phyloP scores from a whole-genome alignment of 768 basidiomycete genomes.

The Trametes cingulata region DNA sequence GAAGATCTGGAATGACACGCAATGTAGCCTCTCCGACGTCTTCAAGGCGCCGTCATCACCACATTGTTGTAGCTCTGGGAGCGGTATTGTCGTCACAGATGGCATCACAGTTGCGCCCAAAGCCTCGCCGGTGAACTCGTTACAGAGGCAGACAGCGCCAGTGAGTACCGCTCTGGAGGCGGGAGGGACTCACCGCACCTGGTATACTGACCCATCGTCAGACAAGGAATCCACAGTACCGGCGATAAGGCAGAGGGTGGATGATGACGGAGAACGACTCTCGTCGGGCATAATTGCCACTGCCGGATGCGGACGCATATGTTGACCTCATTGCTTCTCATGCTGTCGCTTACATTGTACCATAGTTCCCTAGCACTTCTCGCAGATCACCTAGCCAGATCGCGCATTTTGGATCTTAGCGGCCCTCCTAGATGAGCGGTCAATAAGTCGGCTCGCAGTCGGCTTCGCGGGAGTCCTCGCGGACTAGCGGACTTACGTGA shows the following conservation, averaged over 20 bases:
- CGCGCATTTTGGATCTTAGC: slow-evolving; percentile 23
- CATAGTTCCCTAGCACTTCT: slow-evolving; percentile 8
- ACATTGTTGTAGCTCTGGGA: not conserved
- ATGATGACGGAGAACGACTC: not conserved
- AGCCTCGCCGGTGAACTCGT: no score
- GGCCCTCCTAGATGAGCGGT: slow-evolving; percentile 22
- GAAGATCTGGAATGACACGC: slow-evolving; percentile 46
- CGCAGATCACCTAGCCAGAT: slow-evolving; percentile 19
- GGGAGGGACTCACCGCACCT: no score
- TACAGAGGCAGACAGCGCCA: not conserved
- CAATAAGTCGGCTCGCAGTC: slow-evolving; percentile 1
- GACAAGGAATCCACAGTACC: not conserved
- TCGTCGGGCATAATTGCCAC: not conserved
- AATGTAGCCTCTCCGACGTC: slow-evolving; percentile 34
- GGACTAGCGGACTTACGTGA: slow-evolving; percentile 40
- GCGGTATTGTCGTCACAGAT: slow-evolving; percentile 11
- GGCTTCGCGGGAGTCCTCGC: not conserved
- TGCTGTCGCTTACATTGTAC: slow-evolving; percentile 7
- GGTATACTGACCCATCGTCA: not conserved
- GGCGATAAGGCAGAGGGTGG: not conserved
- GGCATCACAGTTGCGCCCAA: slow-evolving; percentile 19
- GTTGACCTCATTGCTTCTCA: not conserved
- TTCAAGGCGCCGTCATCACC: slow-evolving; percentile 19
- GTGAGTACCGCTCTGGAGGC: not conserved
- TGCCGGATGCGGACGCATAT: not conserved